Evolutionary conservation across 768 basidiomycete genomes (phyloP), one percentile per base, ranked within the genome.

Genomic region (Mycena metata): DNA sequence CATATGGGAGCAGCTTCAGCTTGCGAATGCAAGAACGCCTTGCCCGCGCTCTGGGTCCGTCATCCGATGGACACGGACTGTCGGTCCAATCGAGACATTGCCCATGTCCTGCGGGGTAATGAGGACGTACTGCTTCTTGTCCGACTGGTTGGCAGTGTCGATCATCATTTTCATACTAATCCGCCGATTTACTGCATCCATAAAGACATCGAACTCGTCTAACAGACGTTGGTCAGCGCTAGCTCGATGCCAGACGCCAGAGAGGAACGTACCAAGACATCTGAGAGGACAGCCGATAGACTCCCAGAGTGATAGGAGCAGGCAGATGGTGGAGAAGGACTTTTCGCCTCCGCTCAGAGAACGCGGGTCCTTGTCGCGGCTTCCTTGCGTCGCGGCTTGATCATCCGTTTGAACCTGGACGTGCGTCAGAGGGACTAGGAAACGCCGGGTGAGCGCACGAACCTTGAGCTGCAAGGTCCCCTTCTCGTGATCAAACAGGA

Each of bases 121-220:
- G 50, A 99, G 85, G 59, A 99, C 89, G 76, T 95, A 97, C 78
- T 99, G 97, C 74, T 94, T 96, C 80, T 90, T 89, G 78, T 95
- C 90, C 9, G 92, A 92, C 11, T 88, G 85, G 73, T 93, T 95
- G 10, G 96, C 96, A 2, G 93, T 94, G 30, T 96, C 95, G 70
- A 96, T 93, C 89, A 98, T 93, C 93, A 97, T 96, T 79, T 90
- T 94, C 91, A 97, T 98, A 67, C 93, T 93, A 74, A 97, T 92
- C 52, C 91, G 90, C 21, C 98, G 89, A 77, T 95, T 95, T 66
- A 95, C 90, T 24, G 94, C 94, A 76, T 96, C 95, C 94, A 99
- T 96, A 84, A 97, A 98, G 13, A 98, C 97, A 73, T 99, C 97
- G 76, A 98, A 99, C 78, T 99, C 98, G 75, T 99, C 98, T 90